Evolutionary conservation across 139 green algal species (phyloP).

Genomic region (Tetraselmis chui): DNA sequence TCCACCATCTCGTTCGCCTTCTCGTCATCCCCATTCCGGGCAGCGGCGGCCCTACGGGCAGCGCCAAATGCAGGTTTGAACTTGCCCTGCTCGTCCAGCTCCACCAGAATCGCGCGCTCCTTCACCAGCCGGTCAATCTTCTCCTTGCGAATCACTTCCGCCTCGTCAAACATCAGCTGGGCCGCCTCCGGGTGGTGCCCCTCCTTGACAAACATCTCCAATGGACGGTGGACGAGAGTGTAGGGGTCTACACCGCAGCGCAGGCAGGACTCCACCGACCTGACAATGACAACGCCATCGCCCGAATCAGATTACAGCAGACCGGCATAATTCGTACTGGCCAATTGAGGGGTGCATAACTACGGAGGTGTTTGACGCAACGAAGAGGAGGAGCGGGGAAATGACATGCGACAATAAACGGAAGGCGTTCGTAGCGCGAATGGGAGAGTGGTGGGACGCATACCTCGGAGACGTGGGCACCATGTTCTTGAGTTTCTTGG

Average conservation of each 20-base stretch:
- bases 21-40: neutral
- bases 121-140: neutral
- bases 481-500: neutral
- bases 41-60: neutral
- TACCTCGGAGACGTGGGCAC: neutral
- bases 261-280: neutral
- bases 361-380: too few species aligned
- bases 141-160: neutral
- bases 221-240: neutral
- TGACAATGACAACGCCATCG: too few species aligned
- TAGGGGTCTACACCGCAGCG: neutral
- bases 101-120: neutral
- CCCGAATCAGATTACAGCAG: too few species aligned
- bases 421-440: too few species aligned
- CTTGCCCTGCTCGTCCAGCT: neutral
- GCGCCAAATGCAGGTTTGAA: neutral
- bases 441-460: neutral
- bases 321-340: too few species aligned
- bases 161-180: neutral
- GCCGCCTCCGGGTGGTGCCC: neutral
- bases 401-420: too few species aligned
- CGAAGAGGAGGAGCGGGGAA: too few species aligned
- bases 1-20: neutral
- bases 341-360: too few species aligned
- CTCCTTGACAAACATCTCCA: neutral